A percentile compares a stretch with the other conserved stretches of the same genome.
Evolutionary conservation across 768 basidiomycete species (phyloP).

Genomic region (Termitomyces sp.): DNA sequence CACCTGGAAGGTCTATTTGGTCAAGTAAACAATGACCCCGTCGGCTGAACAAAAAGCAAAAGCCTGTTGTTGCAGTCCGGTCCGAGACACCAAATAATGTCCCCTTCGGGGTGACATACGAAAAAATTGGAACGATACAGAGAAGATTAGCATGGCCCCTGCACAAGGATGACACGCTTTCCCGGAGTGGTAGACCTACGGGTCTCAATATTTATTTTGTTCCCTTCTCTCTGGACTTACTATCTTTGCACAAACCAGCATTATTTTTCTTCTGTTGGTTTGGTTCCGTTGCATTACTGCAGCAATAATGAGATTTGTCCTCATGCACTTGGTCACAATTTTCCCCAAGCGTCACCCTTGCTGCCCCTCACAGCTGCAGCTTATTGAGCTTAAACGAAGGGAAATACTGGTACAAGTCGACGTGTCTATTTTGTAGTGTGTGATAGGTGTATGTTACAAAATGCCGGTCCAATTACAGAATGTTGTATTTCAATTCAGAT

Average conservation of each 20-base stretch:
- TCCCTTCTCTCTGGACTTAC: background rate
- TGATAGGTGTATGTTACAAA: conserved; percentile 3
- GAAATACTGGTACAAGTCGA: background rate
- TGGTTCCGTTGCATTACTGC: background rate
- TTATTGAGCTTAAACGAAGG: background rate
- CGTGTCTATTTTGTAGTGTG: conserved; percentile 7
- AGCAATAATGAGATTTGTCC: too few species aligned
- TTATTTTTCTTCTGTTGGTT: background rate
- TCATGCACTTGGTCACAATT: too few species aligned
- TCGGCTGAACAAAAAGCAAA: conserved; percentile 12
- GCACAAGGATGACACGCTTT: conserved; percentile 99
- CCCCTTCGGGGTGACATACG: conserved; percentile 94
- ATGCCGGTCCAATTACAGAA: conserved; percentile 6
- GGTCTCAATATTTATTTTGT: conserved; percentile 39
- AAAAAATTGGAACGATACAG: conserved; percentile 99
- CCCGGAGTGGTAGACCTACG: conserved; percentile 78
- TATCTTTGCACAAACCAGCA: too few species aligned
- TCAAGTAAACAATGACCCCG: conserved; percentile 2
- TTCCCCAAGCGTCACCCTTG: too few species aligned
- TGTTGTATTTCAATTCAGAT: background rate
- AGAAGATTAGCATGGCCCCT: conserved; percentile 99
- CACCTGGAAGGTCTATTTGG: background rate
- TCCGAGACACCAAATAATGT: conserved; percentile 24
- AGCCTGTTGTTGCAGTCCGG: background rate
- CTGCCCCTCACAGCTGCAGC: too few species aligned